Conservation (phyloP, 345 rosid genomes). For the Eucalyptus lansdowneana region DNA sequence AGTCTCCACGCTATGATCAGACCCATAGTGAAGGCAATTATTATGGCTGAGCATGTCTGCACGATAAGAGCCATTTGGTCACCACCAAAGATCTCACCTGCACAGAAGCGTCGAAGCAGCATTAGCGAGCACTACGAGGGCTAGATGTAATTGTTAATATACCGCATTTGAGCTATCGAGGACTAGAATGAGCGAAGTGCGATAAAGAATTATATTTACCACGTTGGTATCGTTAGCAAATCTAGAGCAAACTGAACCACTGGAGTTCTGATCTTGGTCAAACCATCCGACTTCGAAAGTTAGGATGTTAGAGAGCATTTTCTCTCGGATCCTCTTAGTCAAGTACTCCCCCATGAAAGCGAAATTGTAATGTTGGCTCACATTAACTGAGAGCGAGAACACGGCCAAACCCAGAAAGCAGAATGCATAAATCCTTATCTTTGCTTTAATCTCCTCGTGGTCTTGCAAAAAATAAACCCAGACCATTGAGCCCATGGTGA, state of each 20-base stretch:
- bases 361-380: constrained; percentile 47
- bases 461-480: constrained; percentile 33
- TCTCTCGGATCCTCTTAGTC: constrained; percentile 55
- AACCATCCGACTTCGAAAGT: constrained; percentile 75
- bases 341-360: constrained; percentile 55
- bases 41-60: constrained; percentile 43
- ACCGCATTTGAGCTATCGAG: background rate
- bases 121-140: background rate
- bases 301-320: constrained; percentile 47
- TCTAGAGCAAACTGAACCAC: constrained; percentile 53
- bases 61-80: constrained; percentile 39
- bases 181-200: background rate
- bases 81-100: constrained; percentile 40
- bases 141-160: background rate
- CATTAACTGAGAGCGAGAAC: constrained; percentile 26
- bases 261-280: constrained; percentile 53
- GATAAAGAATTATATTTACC: constrained; percentile 11
- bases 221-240: constrained; percentile 58
- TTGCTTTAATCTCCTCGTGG: constrained; percentile 43
- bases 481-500: constrained; percentile 32
- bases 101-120: background rate
- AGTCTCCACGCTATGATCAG: constrained; percentile 53
- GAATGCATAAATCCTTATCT: constrained; percentile 30
- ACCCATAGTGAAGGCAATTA: constrained; percentile 56
- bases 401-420: constrained; percentile 31